phyloP scores from a whole-genome alignment of 1,284 basidiomycete species.

The Rhodotorula sp. region DNA sequence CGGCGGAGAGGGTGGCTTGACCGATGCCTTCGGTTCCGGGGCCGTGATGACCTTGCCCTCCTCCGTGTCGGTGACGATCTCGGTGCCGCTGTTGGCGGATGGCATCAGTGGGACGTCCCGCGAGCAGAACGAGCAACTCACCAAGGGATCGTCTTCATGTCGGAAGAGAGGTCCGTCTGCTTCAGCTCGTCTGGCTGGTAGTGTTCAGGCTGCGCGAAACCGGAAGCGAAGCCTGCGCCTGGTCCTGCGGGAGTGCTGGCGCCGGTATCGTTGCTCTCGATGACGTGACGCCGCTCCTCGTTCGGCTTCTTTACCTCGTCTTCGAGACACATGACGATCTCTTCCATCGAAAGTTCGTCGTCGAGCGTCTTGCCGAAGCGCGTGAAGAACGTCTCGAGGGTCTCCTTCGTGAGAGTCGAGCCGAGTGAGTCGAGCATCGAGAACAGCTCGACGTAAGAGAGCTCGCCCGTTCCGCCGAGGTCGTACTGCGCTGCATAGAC shows the following conservation, averaged over 20 bases:
- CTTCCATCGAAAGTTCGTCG: constrained; percentile 74
- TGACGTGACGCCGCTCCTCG: constrained; percentile 58
- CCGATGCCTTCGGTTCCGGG: constrained; percentile 6
- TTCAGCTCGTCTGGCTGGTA: constrained; percentile 13
- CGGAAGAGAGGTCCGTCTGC: constrained; percentile 26
- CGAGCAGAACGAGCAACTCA: not conserved
- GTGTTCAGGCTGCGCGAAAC: constrained; percentile 4
- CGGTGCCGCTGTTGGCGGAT: constrained; percentile 9
- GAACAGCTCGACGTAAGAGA: constrained; percentile 83
- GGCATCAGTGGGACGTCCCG: not conserved
- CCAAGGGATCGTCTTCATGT: constrained; percentile 31
- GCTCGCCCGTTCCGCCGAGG: constrained; percentile 71
- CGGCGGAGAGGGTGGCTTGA: not conserved
- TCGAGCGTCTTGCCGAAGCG: constrained; percentile 66
- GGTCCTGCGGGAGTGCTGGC: constrained; percentile 6
- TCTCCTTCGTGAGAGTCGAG: constrained; percentile 79
- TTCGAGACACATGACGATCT: constrained; percentile 74
- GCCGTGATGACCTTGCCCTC: constrained; percentile 26
- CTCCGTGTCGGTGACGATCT: constrained; percentile 30
- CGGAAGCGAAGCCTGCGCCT: not conserved
- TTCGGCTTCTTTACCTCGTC: constrained; percentile 69
- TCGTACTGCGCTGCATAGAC: constrained; percentile 90
- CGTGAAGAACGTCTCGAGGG: constrained; percentile 76
- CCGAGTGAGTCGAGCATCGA: constrained; percentile 98
- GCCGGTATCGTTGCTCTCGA: not conserved